Evolutionary conservation across 768 basidiomycete species (phyloP).

Genomic region (Russula sp.): DNA sequence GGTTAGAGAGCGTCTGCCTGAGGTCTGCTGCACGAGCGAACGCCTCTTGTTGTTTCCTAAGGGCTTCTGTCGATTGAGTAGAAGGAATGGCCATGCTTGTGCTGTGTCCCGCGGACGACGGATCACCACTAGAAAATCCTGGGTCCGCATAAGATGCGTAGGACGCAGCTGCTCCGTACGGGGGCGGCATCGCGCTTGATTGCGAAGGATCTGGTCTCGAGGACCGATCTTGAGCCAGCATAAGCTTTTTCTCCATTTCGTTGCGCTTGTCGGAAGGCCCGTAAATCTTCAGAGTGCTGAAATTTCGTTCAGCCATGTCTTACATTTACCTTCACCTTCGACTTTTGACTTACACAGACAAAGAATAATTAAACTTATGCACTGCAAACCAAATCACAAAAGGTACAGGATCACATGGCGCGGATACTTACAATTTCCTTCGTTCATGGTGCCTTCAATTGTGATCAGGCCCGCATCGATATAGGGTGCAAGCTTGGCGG

Average conservation of each 20-base stretch:
- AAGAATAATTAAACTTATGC: conserved; percentile 48
- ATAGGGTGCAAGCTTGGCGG: conserved; percentile 60
- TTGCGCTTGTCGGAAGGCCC: conserved; percentile 59
- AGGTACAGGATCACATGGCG: background rate
- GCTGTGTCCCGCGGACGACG: background rate
- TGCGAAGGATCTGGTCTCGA: conserved; percentile 13
- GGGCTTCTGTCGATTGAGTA: conserved; percentile 37
- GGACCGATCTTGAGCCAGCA: conserved; percentile 63
- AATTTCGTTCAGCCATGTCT: conserved; percentile 1
- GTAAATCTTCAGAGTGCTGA: conserved; percentile 68
- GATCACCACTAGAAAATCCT: background rate
- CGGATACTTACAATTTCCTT: conserved; percentile 59
- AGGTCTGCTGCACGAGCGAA: conserved; percentile 64
- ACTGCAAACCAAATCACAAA: conserved; percentile 37
- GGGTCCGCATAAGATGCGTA: conserved; percentile 1
- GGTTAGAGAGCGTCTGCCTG: conserved; percentile 54
- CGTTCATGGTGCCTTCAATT: conserved; percentile 67
- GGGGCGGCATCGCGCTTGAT: background rate
- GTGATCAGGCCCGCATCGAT: conserved; percentile 62
- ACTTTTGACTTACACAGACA: conserved; percentile 56
- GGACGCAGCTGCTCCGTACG: conserved; percentile 2
- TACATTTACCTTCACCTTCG: background rate
- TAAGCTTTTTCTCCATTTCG: conserved; percentile 63
- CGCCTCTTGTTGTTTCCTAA: conserved; percentile 50
- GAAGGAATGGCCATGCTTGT: background rate